Evolutionary conservation across 2,329 filamentous ascomycete genomes (phyloP).

Genomic region (Aspergillus awamori): DNA sequence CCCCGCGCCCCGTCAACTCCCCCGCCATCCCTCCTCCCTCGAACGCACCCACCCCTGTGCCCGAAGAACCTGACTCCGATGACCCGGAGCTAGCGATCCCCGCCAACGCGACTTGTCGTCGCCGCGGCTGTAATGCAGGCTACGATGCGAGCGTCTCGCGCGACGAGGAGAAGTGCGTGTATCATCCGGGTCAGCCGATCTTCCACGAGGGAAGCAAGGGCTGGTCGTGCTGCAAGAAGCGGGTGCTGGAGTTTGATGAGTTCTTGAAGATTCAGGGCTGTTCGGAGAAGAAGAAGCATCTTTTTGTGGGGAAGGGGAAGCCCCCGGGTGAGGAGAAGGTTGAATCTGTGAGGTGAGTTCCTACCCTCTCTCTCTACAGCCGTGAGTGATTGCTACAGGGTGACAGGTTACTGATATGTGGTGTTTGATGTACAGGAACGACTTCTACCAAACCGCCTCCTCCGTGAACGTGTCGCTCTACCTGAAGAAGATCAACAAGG

Average conservation of each 20-base stretch:
- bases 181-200: constrained; percentile 87
- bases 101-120: constrained; percentile 73
- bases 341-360: constrained; percentile 70
- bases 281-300: constrained; percentile 75
- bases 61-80: constrained; percentile 80
- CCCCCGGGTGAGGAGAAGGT: constrained; percentile 72
- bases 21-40: constrained; percentile 37
- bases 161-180: constrained; percentile 75
- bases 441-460: constrained; percentile 91
- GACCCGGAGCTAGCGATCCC: constrained; percentile 75
- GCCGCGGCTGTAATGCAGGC: constrained; percentile 70
- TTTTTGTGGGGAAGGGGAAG: constrained; percentile 79
- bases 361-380: not conserved
- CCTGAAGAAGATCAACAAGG: constrained; percentile 94
- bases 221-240: constrained; percentile 93
- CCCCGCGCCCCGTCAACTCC: constrained; percentile 26
- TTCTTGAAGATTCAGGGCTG: constrained; percentile 97
- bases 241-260: constrained; percentile 95
- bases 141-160: constrained; percentile 64
- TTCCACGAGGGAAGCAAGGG: constrained; percentile 99
- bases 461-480: constrained; percentile 90
- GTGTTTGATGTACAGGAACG: constrained; percentile 58
- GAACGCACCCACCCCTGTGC: constrained; percentile 37
- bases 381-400: not conserved
- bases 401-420: not conserved